These are phyloP conservation scores for Sporothrix pseudoabietina DNA, from an alignment of 2,329 filamentous ascomycete genomes.

Conservation along the genomic window DNA sequence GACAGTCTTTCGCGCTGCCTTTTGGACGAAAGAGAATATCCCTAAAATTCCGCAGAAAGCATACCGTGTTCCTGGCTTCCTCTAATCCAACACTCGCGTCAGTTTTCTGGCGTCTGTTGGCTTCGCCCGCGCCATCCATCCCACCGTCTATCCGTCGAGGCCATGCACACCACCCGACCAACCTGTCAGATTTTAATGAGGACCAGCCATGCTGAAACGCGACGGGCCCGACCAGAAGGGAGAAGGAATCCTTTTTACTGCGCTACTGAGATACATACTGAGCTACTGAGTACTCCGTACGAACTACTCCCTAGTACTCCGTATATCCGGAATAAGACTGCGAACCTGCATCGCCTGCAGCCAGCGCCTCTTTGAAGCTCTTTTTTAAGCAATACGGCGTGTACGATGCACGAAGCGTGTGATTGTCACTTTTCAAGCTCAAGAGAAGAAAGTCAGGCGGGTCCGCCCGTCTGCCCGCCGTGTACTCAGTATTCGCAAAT, in stretches of 20 bases:
- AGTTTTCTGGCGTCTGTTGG: neutral
- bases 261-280: no score
- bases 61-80: neutral
- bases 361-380: neutral
- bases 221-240: slow-evolving; percentile 7
- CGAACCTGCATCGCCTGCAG: neutral
- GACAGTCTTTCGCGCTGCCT: neutral
- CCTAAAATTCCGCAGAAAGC: neutral
- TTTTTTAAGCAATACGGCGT: slow-evolving; percentile 15
- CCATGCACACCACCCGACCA: neutral
- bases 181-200: slow-evolving; percentile 7
- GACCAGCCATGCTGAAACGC: slow-evolving; percentile 21
- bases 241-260: neutral
- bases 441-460: neutral
- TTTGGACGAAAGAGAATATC: neutral
- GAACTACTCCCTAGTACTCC: neutral
- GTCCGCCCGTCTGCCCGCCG: neutral
- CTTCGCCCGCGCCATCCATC: neutral
- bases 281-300: neutral
- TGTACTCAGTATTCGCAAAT: neutral
- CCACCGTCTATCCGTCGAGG: no score
- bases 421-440: neutral
- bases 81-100: neutral
- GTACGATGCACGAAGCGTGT: slow-evolving; percentile 1
- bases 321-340: neutral